Evolutionary conservation across 192 early-diverging fungal species (phyloP).

Genomic region (Coemansia sp.): DNA sequence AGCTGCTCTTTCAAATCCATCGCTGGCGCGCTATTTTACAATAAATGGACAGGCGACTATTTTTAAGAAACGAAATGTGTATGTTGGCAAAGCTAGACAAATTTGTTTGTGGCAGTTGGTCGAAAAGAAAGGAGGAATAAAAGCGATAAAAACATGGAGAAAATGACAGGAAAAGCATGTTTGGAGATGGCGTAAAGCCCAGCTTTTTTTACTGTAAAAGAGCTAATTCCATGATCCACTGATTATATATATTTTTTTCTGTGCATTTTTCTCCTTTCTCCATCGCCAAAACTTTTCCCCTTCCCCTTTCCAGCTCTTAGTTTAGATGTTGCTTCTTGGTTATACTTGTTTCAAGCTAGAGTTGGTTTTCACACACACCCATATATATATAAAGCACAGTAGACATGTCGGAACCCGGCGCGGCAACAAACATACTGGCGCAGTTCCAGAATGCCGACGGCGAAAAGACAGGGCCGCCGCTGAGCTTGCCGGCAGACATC

Average conservation of each 20-base stretch:
- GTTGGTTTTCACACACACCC: not conserved
- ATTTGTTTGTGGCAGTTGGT: not conserved
- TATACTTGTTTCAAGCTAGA: too few relatives aligned
- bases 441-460: constrained; percentile 80
- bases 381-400: not conserved
- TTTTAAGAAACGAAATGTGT: too few relatives aligned
- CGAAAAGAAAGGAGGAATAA: not conserved
- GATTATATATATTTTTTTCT: too few relatives aligned
- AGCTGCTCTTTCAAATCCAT: constrained; percentile 37
- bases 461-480: constrained; percentile 75
- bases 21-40: constrained; percentile 12
- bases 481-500: constrained; percentile 80
- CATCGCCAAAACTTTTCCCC: too few relatives aligned
- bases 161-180: too few relatives aligned
- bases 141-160: too few relatives aligned
- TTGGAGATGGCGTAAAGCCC: too few relatives aligned
- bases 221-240: too few relatives aligned
- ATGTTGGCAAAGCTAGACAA: not conserved
- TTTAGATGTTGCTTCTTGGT: not conserved
- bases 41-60: not conserved
- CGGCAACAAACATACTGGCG: constrained; percentile 26
- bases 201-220: too few relatives aligned
- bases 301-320: not conserved
- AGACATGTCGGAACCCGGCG: constrained; percentile 7
- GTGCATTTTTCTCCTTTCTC: too few relatives aligned